These are phyloP conservation scores for Candida mattraensis DNA, from an alignment of 805 yeast species.

Conservation along the genomic window DNA sequence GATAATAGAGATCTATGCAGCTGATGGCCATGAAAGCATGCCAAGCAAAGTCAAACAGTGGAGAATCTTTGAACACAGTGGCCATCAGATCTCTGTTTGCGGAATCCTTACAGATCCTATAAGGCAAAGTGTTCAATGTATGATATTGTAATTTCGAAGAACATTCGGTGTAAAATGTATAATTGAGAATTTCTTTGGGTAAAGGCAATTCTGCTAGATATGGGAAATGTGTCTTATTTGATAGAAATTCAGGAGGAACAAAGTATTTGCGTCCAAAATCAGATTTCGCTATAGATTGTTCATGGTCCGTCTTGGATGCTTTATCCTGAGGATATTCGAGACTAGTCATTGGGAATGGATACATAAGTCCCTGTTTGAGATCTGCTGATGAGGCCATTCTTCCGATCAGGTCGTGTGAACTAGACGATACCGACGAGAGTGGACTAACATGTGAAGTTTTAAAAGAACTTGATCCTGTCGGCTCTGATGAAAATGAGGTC, in stretches of 20 bases:
- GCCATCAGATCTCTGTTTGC: slow-evolving; percentile 15
- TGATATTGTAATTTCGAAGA: slow-evolving; percentile 17
- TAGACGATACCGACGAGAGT: slow-evolving; percentile 11
- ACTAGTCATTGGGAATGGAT: too few relatives aligned
- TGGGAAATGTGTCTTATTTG: slow-evolving; percentile 21
- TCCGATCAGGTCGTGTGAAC: too few relatives aligned
- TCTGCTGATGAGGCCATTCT: too few relatives aligned
- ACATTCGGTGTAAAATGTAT: slow-evolving; percentile 20
- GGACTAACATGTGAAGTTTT: slow-evolving; percentile 8
- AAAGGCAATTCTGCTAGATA: slow-evolving; percentile 9
- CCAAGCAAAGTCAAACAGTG: slow-evolving; percentile 20
- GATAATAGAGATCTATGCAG: slow-evolving; percentile 24
- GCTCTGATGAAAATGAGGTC: slow-evolving; percentile 4
- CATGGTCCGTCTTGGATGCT: too few relatives aligned
- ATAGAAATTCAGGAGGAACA: slow-evolving; percentile 18
- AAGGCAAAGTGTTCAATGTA: slow-evolving; percentile 20
- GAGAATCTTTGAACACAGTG: slow-evolving; percentile 9
- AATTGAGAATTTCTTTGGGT: slow-evolving; percentile 17
- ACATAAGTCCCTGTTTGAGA: background rate
- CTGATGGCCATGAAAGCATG: slow-evolving; percentile 22
- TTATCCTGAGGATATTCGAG: too few relatives aligned
- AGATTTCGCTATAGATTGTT: background rate
- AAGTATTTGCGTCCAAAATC: slow-evolving; percentile 1
- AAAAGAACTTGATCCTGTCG: slow-evolving; percentile 1
- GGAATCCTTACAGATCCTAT: slow-evolving; percentile 18